phyloP scores from a whole-genome alignment of 108 stramenopile genomes.

The Nitzschia sp. region DNA sequence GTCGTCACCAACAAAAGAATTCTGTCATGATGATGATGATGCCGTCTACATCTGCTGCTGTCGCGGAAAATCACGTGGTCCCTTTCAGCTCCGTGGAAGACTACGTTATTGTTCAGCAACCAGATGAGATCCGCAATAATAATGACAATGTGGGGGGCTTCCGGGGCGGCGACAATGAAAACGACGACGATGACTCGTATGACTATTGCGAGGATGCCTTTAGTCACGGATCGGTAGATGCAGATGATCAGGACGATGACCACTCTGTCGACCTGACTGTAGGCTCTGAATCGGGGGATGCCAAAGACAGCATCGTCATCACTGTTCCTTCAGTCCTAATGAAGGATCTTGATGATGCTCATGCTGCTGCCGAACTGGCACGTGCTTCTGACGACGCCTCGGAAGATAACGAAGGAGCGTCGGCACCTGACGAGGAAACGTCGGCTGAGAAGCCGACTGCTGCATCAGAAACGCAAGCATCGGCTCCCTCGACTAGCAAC shows the following conservation, averaged over 20 bases:
- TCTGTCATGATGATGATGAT: background rate
- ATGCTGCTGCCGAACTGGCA: constrained; percentile 33
- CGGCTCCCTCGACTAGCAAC: background rate
- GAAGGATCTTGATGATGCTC: constrained; percentile 46
- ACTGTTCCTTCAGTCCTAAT: constrained; percentile 28
- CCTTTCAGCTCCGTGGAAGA: background rate
- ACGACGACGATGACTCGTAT: constrained; percentile 33
- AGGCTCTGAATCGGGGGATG: background rate
- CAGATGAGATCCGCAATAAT: background rate
- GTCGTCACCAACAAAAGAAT: background rate
- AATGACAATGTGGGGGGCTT: background rate
- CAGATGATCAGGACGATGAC: constrained; percentile 7
- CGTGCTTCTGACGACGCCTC: background rate
- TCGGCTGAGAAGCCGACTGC: background rate
- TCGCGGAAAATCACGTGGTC: background rate
- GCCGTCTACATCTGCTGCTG: background rate
- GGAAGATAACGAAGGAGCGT: background rate
- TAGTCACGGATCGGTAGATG: background rate
- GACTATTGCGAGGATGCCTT: constrained; percentile 43
- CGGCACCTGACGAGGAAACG: constrained; percentile 1
- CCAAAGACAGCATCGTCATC: constrained; percentile 13
- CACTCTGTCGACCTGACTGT: background rate
- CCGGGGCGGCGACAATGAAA: background rate
- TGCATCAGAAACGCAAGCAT: background rate
- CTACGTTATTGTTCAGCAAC: constrained; percentile 1